Evolutionary conservation across 2,329 filamentous ascomycete species (phyloP).

Genomic region (Arthrobotrys iridis): DNA sequence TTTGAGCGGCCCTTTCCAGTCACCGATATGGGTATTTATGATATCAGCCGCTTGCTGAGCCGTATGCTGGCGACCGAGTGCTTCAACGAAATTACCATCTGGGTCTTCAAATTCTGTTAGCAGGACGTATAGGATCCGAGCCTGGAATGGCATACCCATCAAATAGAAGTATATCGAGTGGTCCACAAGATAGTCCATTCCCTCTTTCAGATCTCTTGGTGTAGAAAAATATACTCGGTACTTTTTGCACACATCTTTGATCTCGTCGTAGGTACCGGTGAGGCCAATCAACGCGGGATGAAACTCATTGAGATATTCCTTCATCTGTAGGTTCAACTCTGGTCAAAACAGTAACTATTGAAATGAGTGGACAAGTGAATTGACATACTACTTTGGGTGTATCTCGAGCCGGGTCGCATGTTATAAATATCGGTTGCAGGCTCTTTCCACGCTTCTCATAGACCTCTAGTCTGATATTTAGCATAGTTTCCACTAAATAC

Average conservation of each 20-base stretch:
- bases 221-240: slow-evolving; percentile 98
- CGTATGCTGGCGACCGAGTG: slow-evolving; percentile 91
- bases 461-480: slow-evolving; percentile 55
- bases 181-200: slow-evolving; percentile 96
- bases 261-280: slow-evolving; percentile 91
- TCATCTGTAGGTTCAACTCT: slow-evolving; percentile 64
- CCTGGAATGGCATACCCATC: slow-evolving; percentile 71
- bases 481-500: no score
- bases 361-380: neutral
- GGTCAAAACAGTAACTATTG: neutral
- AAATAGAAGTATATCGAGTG: slow-evolving; percentile 99
- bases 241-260: slow-evolving; percentile 92
- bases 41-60: slow-evolving; percentile 84
- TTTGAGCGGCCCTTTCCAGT: slow-evolving; percentile 69
- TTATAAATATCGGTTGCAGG: slow-evolving; percentile 86
- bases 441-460: slow-evolving; percentile 57
- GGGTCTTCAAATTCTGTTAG: slow-evolving; percentile 71
- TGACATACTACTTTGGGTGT: slow-evolving; percentile 74
- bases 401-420: slow-evolving; percentile 92
- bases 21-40: slow-evolving; percentile 85
- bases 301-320: slow-evolving; percentile 89
- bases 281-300: slow-evolving; percentile 85
- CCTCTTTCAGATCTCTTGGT: slow-evolving; percentile 84
- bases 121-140: neutral
- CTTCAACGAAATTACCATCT: slow-evolving; percentile 97